Base-by-base conservation (phyloP, 2,329 filamentous ascomycete species). In the Penicillium hordei region DNA sequence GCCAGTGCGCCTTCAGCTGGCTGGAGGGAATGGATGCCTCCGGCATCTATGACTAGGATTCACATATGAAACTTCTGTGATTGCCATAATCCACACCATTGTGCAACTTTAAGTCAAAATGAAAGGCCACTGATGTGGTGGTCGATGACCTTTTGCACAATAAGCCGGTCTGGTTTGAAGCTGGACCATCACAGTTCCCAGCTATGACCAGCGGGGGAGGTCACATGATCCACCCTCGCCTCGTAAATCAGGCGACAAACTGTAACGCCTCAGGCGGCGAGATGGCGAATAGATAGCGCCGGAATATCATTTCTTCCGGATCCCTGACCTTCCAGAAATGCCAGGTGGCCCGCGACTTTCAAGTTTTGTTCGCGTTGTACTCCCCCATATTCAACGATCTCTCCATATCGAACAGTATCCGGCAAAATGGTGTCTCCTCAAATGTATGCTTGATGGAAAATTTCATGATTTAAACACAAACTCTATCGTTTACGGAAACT, bases 361-460 rank as follows among this genome's bases (percentile, higher is more conserved):
- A 43, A 55, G 34, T 55, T 57, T 59, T 42, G 48, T 27, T 45
- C 43, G 51, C 55, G 56, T 46, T 50, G 56, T 46, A 56, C 52
- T 54, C 50, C 50, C 40, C 50, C 51, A 52, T 51, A 58, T 55
- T 54, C 51, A 55, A 31, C 52, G 44, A 52, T 58, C 60, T 55
- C 48, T 42, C 59, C 45, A 54, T 56, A 38, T 57, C 43, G 52
- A 62, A 63, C 48, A 62, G 59, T 54, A 61, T 54, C 62, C 62
- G 68, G 68, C 75, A 86, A 77, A 75, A 88, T 88, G 86, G 84
- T 89, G 68, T 86, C 80, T 70, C 82, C 86, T 68, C 86, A 88
- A 76, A 80, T 88, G 86, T 88, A 80, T 72, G 84, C 73, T 56
- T 39, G 27, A 53, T 42, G 9, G 25, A 10, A 13, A 55, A 50